Evolutionary conservation across 768 basidiomycete genomes (phyloP).

Genomic region (Lactarius akahatsu): DNA sequence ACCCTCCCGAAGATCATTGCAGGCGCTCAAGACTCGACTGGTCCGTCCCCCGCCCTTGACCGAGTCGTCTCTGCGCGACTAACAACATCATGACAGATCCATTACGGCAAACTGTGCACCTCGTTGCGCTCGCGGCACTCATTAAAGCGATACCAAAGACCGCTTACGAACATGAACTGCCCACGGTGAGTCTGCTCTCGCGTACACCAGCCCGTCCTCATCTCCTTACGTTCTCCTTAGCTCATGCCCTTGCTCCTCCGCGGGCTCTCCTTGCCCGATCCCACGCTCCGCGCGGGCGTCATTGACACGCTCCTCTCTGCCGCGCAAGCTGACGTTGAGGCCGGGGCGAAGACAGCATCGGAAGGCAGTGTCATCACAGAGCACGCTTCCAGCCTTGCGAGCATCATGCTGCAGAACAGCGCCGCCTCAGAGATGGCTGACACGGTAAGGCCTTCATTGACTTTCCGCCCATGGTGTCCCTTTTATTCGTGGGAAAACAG

Average conservation of each 20-base stretch:
- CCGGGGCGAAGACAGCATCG: constrained; percentile 35
- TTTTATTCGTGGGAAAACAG: constrained; percentile 41
- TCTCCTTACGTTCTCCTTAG: constrained; percentile 42
- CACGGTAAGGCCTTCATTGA: constrained; percentile 43
- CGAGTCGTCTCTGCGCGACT: not conserved
- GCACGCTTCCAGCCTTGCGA: constrained; percentile 70
- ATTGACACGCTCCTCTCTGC: constrained; percentile 76
- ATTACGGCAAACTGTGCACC: constrained; percentile 59
- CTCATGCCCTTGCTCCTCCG: constrained; percentile 86
- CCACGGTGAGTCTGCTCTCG: constrained; percentile 43
- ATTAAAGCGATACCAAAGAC: constrained; percentile 78
- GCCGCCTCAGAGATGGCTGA: constrained; percentile 50
- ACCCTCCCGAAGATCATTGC: constrained; percentile 74
- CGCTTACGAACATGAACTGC: constrained; percentile 67
- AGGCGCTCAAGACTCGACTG: constrained; percentile 55
- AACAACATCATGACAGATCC: constrained; percentile 41
- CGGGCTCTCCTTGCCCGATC: constrained; percentile 75
- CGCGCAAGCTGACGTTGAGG: constrained; percentile 54
- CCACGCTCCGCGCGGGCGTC: constrained; percentile 71
- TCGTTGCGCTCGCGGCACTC: constrained; percentile 81
- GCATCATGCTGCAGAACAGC: constrained; percentile 68
- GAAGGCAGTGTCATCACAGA: constrained; percentile 49
- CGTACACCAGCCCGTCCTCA: not conserved
- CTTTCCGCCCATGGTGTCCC: not conserved
- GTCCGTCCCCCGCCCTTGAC: constrained; percentile 41